Percentiles rank a stretch among this genome's conserved stretches.
phyloP scores from a whole-genome alignment of 176 grass and related monocot genomes.

The Carex littledalei region DNA sequence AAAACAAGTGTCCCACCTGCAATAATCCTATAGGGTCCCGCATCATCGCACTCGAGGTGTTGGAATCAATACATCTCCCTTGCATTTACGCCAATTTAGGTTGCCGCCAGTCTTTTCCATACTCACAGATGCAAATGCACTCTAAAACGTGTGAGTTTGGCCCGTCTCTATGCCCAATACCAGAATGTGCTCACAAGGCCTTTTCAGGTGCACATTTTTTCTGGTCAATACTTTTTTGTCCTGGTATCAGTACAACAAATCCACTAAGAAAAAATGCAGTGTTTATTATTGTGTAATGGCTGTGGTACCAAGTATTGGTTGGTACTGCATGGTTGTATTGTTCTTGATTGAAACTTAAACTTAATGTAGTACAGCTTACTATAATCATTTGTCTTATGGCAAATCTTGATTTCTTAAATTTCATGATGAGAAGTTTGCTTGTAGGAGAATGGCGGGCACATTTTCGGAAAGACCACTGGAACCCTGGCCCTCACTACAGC shows the following conservation, averaged over 20 bases:
- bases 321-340: too few species aligned
- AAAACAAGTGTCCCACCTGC: conserved; percentile 54
- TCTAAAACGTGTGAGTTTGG: conserved; percentile 46
- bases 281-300: too few species aligned
- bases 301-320: too few species aligned
- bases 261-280: too few species aligned
- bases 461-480: conserved; percentile 38
- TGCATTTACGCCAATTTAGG: conserved; percentile 51
- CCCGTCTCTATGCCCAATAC: conserved; percentile 43
- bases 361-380: too few species aligned
- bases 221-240: too few species aligned
- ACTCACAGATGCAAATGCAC: conserved; percentile 33
- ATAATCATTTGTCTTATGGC: too few species aligned
- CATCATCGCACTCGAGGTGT: conserved; percentile 51
- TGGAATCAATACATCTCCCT: conserved; percentile 51
- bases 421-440: neutral
- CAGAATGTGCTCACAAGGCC: conserved; percentile 36
- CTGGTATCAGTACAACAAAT: too few species aligned
- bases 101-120: conserved; percentile 37
- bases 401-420: neutral
- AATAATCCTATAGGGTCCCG: conserved; percentile 30
- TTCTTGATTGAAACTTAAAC: too few species aligned
- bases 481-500: neutral
- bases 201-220: conserved; percentile 18
- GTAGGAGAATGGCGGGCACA: conserved; percentile 41